Percentiles rank a stretch among this genome's conserved stretches.
Conservation (phyloP, 1,139 yeast genomes). For the Sugiyamaella castrensis region DNA sequence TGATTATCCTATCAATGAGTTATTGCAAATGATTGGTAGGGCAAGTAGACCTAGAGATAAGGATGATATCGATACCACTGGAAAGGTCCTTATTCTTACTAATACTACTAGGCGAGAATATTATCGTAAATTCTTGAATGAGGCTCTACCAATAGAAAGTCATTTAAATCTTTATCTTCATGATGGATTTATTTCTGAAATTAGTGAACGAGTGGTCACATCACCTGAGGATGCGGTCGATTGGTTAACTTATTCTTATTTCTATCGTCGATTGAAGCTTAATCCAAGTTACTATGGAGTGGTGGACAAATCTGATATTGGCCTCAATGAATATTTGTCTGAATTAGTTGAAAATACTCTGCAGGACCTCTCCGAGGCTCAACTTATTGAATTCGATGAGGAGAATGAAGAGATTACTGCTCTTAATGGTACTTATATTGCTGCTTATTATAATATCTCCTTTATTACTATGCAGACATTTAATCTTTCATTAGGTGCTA, state of each 20-base stretch:
- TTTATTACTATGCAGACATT: conserved; percentile 64
- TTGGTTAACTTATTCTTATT: conserved; percentile 81
- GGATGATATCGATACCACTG: conserved; percentile 34
- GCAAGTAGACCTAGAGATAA: conserved; percentile 39
- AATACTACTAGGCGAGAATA: conserved; percentile 55
- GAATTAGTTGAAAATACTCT: conserved; percentile 77
- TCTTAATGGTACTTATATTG: conserved; percentile 67
- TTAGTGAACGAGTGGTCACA: conserved; percentile 60
- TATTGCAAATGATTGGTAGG: conserved; percentile 74
- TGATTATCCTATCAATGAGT: conserved; percentile 63
- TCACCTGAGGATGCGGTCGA: conserved; percentile 84
- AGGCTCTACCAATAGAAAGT: conserved; percentile 84
- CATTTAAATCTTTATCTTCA: conserved; percentile 54
- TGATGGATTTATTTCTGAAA: conserved; percentile 70
- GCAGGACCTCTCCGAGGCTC: conserved; percentile 58
- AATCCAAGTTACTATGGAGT: conserved; percentile 91
- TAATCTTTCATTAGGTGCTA: conserved; percentile 50
- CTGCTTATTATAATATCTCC: conserved; percentile 67
- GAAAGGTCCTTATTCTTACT: conserved; percentile 56
- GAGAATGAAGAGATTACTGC: conserved; percentile 50
- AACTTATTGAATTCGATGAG: conserved; percentile 59
- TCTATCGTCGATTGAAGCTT: conserved; percentile 71
- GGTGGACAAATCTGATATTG: conserved; percentile 58
- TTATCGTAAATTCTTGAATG: conserved; percentile 67
- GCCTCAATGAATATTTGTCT: conserved; percentile 76